Conservation (phyloP, 2,329 filamentous ascomycete species). For the Diaporthe sp. region DNA sequence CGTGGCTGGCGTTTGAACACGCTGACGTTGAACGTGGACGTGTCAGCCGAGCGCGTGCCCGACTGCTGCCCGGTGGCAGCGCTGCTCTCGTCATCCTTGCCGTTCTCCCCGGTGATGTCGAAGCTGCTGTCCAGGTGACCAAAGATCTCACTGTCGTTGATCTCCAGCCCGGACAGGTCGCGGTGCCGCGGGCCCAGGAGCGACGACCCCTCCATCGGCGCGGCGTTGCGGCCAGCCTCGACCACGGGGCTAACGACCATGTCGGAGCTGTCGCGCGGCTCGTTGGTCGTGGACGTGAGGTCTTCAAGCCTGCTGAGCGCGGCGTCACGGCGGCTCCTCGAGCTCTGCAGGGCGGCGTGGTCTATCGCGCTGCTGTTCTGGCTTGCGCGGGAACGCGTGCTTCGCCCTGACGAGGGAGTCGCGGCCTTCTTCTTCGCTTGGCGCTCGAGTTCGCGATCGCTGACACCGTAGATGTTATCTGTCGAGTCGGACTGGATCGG, state of each 20-base stretch:
- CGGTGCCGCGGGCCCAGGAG: slow-evolving; percentile 40
- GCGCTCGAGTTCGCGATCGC: slow-evolving; percentile 49
- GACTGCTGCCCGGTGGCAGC: slow-evolving; percentile 8
- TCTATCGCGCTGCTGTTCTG: slow-evolving; percentile 39
- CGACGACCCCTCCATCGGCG: slow-evolving; percentile 45
- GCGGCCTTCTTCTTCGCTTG: slow-evolving; percentile 42
- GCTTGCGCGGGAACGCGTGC: slow-evolving; percentile 18
- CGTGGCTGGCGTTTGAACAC: slow-evolving; percentile 59
- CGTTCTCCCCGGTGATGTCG: slow-evolving; percentile 48
- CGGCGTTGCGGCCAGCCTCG: slow-evolving; percentile 53
- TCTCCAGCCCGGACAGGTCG: slow-evolving; percentile 62
- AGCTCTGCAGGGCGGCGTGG: slow-evolving; percentile 42
- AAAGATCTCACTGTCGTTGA: slow-evolving; percentile 62
- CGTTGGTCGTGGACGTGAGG: slow-evolving; percentile 45
- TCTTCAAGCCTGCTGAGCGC: slow-evolving; percentile 54
- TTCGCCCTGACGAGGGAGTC: slow-evolving; percentile 28
- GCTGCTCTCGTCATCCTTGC: neutral
- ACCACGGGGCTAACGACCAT: slow-evolving; percentile 45
- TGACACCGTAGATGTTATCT: slow-evolving; percentile 50
- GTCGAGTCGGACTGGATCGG: slow-evolving; percentile 34
- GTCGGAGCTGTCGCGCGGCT: slow-evolving; percentile 31
- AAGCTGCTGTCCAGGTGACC: slow-evolving; percentile 53
- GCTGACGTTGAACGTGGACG: slow-evolving; percentile 60
- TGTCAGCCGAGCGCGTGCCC: slow-evolving; percentile 53
- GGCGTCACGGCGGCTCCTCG: slow-evolving; percentile 50